Conservation (phyloP, 1,139 yeast genomes). For the Geotrichum bryndzae region DNA sequence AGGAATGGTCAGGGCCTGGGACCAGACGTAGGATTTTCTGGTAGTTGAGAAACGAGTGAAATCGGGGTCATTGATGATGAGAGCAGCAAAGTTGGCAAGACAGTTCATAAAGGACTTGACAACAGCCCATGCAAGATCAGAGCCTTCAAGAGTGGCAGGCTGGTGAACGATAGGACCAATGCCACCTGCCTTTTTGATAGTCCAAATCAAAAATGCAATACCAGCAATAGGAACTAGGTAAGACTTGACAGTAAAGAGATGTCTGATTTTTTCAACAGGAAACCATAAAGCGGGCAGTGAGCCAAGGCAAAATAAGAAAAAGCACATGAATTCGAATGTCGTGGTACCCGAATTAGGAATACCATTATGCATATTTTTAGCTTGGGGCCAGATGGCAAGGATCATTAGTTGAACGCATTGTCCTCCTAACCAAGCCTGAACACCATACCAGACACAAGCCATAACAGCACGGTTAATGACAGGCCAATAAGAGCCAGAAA, state of each 20-base stretch:
- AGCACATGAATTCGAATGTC: conserved; percentile 63
- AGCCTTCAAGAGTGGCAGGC: conserved; percentile 45
- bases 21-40: conserved; percentile 43
- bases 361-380: conserved; percentile 37
- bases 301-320: conserved; percentile 71
- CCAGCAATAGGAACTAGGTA: conserved; percentile 75
- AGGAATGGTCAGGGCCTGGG: conserved; percentile 65
- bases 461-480: conserved; percentile 48
- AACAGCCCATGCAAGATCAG: conserved; percentile 75
- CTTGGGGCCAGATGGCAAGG: conserved; percentile 41
- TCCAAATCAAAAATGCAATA: conserved; percentile 72
- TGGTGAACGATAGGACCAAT: conserved; percentile 62
- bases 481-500: conserved; percentile 38
- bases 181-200: conserved; percentile 67
- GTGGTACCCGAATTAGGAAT: conserved; percentile 52
- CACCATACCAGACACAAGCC: conserved; percentile 83
- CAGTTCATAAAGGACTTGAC: conserved; percentile 73
- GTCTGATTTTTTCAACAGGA: conserved; percentile 75
- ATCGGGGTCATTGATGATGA: conserved; percentile 85
- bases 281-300: conserved; percentile 75
- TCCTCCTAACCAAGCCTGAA: conserved; percentile 78
- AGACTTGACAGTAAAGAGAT: conserved; percentile 75
- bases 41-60: conserved; percentile 75
- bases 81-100: conserved; percentile 79
- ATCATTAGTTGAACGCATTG: conserved; percentile 62